These are phyloP conservation scores for Circinella minor DNA, from an alignment of 371 early-diverging fungal species.

Conservation along the genomic window DNA sequence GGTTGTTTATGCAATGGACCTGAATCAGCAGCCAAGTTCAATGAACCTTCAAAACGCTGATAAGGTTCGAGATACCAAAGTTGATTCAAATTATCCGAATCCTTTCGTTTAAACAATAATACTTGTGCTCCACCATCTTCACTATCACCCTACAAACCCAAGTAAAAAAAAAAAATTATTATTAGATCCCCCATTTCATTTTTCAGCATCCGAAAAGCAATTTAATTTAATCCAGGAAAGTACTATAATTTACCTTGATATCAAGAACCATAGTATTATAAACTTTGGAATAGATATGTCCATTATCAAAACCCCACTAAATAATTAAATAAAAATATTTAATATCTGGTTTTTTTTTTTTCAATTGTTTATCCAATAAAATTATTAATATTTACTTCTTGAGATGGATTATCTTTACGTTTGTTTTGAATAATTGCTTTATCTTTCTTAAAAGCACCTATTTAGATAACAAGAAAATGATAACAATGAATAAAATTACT, in stretches of 20 bases:
- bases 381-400: conserved; percentile 34
- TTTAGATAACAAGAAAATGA: no score
- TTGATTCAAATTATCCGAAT: conserved; percentile 49
- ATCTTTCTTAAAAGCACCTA: conserved; percentile 54
- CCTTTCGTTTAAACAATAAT: conserved; percentile 49
- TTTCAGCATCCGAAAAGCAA: no score
- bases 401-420: conserved; percentile 41
- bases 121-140: conserved; percentile 51
- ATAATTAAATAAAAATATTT: not conserved
- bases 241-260: conserved; percentile 41
- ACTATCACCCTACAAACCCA: conserved; percentile 27
- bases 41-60: conserved; percentile 39
- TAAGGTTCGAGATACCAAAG: conserved; percentile 52
- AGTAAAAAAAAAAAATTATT: not conserved
- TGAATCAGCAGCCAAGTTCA: conserved; percentile 38
- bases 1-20: conserved; percentile 47
- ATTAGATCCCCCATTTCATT: not conserved
- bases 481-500: not conserved
- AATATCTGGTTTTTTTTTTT: no score
- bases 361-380: not conserved
- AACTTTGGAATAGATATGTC: conserved; percentile 45
- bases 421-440: conserved; percentile 53
- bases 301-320: conserved; percentile 51
- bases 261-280: conserved; percentile 52
- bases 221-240: no score